Base-by-base conservation (phyloP, 805 yeast genomes). In the Saccharomycopsis selenospora region DNA sequence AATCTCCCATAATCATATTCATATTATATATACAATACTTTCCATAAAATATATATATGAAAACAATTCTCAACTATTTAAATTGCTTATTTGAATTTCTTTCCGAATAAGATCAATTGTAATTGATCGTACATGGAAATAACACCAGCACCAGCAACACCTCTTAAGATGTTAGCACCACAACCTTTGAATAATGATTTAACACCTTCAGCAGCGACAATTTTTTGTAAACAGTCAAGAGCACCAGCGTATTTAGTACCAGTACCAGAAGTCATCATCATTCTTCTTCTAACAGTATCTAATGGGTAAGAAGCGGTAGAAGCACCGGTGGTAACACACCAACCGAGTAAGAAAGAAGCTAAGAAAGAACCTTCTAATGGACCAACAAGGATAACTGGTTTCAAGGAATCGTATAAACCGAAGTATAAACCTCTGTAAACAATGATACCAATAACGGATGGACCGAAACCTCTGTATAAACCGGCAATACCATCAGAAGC, bases 101-200 rank as follows among this genome's bases (percentile, higher is more conserved):
- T 88, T 75, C 97, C 97, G 75, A 89, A 88, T 65, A 90, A 52
- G 80, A 89, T 82, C 76, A 89, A 73, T 79, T 89, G 96, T 72
- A 89, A 78, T 79, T 89, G 95, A 75, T 90, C 97, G 80, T 90
- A 89, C 80, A 90, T 67, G 78, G 97, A 89, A 73, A 89, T 87
- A 66, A 90, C 97, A 86, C 96, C 96, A 69, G 97, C 97, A 82
- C 96, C 95, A 74, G 97, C 97, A 70, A 89, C 96, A 87, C 96
- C 96, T 85, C 97, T 89, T 75, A 89, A 81, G 82, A 89, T 89
- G 93, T 89, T 89, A 73, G 97, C 96, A 83, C 91, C 96, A 76
- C 96, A 89, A 80, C 97, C 97, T 82, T 87, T 90, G 91, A 89
- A 89, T 75, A 89, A 79, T 64, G 97, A 87, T 55, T 68, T 66